Percentiles rank a stretch among this genome's conserved stretches.
Conservation (phyloP, 2,329 filamentous ascomycete genomes). For the Ascochyta fabae region DNA sequence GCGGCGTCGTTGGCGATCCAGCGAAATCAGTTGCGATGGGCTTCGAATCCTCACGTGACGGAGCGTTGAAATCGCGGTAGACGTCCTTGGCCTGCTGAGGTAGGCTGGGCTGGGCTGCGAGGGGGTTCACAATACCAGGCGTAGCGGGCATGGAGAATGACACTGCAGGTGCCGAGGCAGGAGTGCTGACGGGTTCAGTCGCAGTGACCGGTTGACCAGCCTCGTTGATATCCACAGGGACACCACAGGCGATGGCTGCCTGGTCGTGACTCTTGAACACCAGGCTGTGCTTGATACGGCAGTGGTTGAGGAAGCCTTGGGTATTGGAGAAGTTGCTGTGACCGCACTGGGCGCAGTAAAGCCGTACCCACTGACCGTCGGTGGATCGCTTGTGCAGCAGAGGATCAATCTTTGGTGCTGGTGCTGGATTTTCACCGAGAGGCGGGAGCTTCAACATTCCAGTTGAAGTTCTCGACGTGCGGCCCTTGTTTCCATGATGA, state of each 20-base stretch:
- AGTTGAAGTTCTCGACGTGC: constrained; percentile 64
- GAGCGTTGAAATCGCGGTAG: constrained; percentile 36
- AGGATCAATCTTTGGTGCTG: constrained; percentile 73
- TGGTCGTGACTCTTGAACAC: constrained; percentile 97
- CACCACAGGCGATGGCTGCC: constrained; percentile 85
- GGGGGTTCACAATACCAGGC: constrained; percentile 46
- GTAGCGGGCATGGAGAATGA: constrained; percentile 36
- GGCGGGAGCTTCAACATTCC: constrained; percentile 55
- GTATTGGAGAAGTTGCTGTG: constrained; percentile 94
- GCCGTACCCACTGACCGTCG: constrained; percentile 85
- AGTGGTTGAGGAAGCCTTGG: constrained; percentile 99
- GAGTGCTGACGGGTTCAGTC: constrained; percentile 38
- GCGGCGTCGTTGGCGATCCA: constrained; percentile 50
- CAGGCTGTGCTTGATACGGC: constrained; percentile 90
- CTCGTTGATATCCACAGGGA: constrained; percentile 76
- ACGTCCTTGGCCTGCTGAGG: constrained; percentile 39
- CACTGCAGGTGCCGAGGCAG: constrained; percentile 38
- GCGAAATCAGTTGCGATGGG: constrained; percentile 37
- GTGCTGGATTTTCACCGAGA: constrained; percentile 52
- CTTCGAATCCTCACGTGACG: constrained; percentile 26
- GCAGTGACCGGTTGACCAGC: constrained; percentile 42
- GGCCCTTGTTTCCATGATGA: constrained; percentile 57
- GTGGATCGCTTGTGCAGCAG: constrained; percentile 82
- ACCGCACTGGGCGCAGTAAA: constrained; percentile 85
- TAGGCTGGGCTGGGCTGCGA: constrained; percentile 38